A percentile compares a stretch with the other conserved stretches of the same genome.
These are phyloP conservation scores for Conticribra weissflogii DNA, from an alignment of 108 stramenopile genomes.

Conservation along the genomic window DNA sequence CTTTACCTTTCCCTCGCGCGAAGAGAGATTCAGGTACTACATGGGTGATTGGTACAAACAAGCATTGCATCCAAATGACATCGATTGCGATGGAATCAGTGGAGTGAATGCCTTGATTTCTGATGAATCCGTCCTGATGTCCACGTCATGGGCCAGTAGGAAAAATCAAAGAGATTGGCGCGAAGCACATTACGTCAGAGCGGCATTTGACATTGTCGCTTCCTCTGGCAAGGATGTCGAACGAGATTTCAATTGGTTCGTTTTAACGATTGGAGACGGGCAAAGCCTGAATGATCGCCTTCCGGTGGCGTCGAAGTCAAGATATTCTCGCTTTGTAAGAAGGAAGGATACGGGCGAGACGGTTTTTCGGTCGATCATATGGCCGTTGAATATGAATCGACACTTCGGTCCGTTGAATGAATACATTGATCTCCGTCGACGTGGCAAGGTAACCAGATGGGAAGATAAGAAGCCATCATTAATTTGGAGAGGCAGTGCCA, in stretches of 20 bases:
- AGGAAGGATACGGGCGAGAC: background rate
- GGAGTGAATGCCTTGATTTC: background rate
- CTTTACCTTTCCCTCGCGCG: constrained; percentile 16
- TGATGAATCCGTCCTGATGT: background rate
- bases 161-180: background rate
- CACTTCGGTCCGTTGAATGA: constrained; percentile 6
- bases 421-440: background rate
- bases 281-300: background rate
- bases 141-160: background rate
- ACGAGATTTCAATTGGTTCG: no score
- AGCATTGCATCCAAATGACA: constrained; percentile 1
- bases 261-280: background rate
- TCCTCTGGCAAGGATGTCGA: no score
- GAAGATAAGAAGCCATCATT: constrained; percentile 3
- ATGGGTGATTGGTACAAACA: constrained; percentile 22
- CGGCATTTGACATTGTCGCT: no score
- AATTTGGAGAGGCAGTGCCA: constrained; percentile 16
- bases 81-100: background rate
- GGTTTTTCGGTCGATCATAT: constrained; percentile 5
- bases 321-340: background rate
- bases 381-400: constrained; percentile 5
- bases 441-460: constrained; percentile 2
- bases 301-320: constrained; percentile 10
- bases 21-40: constrained; percentile 12
- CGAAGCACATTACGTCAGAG: background rate